Base-by-base conservation (phyloP, 805 yeast species). In the Diddensiella santjacobensis region DNA sequence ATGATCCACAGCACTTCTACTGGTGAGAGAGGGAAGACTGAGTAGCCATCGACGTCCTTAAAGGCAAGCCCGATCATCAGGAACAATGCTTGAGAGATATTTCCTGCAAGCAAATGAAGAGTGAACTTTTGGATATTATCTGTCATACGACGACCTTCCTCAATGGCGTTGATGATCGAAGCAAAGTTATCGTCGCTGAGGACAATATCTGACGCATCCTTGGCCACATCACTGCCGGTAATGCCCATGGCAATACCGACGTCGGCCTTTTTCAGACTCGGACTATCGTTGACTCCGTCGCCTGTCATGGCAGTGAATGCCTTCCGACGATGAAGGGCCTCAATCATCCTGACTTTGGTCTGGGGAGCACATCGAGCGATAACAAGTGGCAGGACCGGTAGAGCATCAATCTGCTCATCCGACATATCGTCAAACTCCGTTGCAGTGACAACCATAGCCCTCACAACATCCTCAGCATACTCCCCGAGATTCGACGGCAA, bases 221-320 rank as follows among this genome's bases (percentile, higher is more conserved):
- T 84, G n/a, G 91, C 91, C 36, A 84, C 91, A 69, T 84, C 91
- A 10, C 87, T 80, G 3, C 91, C 91, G 52, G 83, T 78, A 68
- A 79, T 71, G 41, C 91, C 91, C 91, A 84, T 84, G 8, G 91
- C 88, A 64, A 84, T 83, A 55, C 91, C 91, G 48, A 84, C 87
- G 65, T 84, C 89, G 2, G 91, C 84, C 54, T 72, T 79, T 63
- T 84, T 84, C 66, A 84, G 70, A 30, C 85, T 78, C 22, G 91
- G 91, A 1, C 89, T 83, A 62, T 84, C 91, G 63, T 84, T 84
- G 40, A 84, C 90, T 54, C 91, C 91, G 63, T 84, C 91, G 53
- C 88, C 88, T 23, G 88, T 83, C 91, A 84, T 85, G 17, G 91
- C 91, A 66, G 83, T 74, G 66, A 80, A 74, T 61, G 80, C 71